phyloP scores from a whole-genome alignment of 2,329 filamentous ascomycete species.

The Hypoxylon sp. region DNA sequence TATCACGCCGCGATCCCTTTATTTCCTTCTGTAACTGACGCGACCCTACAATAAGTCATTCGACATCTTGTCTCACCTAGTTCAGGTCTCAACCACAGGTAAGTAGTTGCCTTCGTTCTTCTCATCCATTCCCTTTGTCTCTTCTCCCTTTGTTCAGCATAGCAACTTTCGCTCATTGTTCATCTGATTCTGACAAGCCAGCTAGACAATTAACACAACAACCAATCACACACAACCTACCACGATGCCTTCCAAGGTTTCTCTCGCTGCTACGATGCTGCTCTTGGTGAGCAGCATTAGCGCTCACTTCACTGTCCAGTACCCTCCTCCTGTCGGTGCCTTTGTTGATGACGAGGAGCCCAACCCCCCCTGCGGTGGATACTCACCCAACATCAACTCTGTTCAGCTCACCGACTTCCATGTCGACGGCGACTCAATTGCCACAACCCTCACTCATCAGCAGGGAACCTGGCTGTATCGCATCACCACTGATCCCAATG shows the following conservation, averaged over 20 bases:
- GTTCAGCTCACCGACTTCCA: slow-evolving; percentile 65
- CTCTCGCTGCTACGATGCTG: slow-evolving; percentile 53
- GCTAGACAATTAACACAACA: slow-evolving; percentile 8
- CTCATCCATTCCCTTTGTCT: background rate
- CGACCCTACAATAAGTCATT: slow-evolving; percentile 28
- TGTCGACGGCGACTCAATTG: slow-evolving; percentile 69
- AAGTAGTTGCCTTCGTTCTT: background rate
- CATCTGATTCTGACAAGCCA: slow-evolving; percentile 1
- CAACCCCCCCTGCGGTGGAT: slow-evolving; percentile 69
- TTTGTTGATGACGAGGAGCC: slow-evolving; percentile 64
- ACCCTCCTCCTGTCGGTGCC: slow-evolving; percentile 63
- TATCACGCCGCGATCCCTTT: slow-evolving; percentile 7
- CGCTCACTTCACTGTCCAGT: slow-evolving; percentile 70
- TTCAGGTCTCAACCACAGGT: slow-evolving; percentile 28
- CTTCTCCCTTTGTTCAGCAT: background rate
- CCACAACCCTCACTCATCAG: slow-evolving; percentile 65
- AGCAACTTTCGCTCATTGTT: background rate
- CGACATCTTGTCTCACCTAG: slow-evolving; percentile 24
- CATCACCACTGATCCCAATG: slow-evolving; percentile 66
- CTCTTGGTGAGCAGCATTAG: slow-evolving; percentile 60
- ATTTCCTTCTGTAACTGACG: slow-evolving; percentile 23
- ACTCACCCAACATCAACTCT: slow-evolving; percentile 60
- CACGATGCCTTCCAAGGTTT: slow-evolving; percentile 59
- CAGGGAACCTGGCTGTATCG: slow-evolving; percentile 71
- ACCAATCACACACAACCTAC: slow-evolving; percentile 19